Conservation (phyloP, 73 alveolate species). For the Paramecium octaurelia region DNA sequence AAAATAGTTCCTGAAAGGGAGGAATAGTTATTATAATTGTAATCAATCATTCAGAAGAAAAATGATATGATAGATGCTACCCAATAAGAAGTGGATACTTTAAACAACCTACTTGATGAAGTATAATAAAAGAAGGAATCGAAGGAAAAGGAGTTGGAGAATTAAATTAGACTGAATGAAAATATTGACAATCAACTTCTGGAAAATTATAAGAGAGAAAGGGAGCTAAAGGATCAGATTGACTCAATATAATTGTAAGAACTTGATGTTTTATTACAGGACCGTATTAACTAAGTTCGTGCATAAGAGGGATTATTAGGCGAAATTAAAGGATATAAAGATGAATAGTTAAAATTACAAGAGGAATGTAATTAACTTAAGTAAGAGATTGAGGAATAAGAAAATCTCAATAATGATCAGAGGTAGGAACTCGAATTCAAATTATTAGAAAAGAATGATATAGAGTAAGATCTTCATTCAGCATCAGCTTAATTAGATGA, state of each 20-base stretch:
- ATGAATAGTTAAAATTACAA: background rate
- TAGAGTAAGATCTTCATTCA: constrained; percentile 19
- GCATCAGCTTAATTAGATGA: constrained; percentile 6
- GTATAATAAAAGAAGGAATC: background rate
- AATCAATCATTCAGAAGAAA: background rate
- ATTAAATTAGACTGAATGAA: background rate
- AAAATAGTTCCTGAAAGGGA: background rate
- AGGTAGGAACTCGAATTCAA: background rate
- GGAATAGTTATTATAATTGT: background rate
- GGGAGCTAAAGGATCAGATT: background rate
- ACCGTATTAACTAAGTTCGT: background rate
- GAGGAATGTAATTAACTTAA: background rate
- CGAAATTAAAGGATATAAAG: too few species aligned
- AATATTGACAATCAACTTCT: background rate
- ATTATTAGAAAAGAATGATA: background rate
- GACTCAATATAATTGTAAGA: background rate
- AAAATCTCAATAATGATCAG: background rate
- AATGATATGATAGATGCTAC: background rate
- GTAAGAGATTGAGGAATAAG: background rate
- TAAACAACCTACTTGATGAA: background rate
- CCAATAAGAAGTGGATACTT: background rate
- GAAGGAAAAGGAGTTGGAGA: background rate
- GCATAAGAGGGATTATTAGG: background rate
- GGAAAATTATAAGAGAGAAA: background rate
- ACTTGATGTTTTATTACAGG: background rate